Evolutionary conservation across 805 yeast genomes (phyloP).

Genomic region (Clavispora santaluciae): DNA sequence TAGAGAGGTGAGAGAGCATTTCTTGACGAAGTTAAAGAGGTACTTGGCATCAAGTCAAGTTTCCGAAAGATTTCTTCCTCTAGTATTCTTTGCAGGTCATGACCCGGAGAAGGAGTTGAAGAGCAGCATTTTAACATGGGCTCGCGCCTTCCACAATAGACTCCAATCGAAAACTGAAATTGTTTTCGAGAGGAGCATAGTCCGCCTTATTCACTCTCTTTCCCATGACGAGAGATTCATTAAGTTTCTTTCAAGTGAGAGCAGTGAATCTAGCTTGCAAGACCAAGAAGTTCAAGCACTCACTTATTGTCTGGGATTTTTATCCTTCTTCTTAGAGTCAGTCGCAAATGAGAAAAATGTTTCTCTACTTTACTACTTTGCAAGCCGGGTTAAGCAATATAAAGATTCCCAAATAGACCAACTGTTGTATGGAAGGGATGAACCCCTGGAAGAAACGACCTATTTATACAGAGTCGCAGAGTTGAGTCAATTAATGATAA

Average conservation of each 20-base stretch:
- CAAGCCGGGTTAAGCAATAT: constrained; percentile 76
- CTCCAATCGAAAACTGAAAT: constrained; percentile 33
- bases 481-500: constrained; percentile 60
- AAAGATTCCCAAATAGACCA: constrained; percentile 49
- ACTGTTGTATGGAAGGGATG: constrained; percentile 19
- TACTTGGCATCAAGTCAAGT: constrained; percentile 47
- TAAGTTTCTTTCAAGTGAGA: constrained; percentile 29
- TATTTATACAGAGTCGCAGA: constrained; percentile 68
- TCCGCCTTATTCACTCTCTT: constrained; percentile 62
- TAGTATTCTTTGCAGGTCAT: constrained; percentile 68
- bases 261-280: constrained; percentile 6
- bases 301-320: constrained; percentile 52
- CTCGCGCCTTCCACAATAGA: constrained; percentile 50
- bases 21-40: constrained; percentile 47
- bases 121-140: constrained; percentile 61
- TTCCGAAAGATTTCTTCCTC: constrained; percentile 61
- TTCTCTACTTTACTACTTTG: constrained; percentile 67
- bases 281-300: constrained; percentile 30
- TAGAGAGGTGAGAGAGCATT: constrained; percentile 48
- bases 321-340: constrained; percentile 54
- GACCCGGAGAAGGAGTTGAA: constrained; percentile 59
- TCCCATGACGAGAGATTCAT: constrained; percentile 71
- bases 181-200: constrained; percentile 60
- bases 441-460: constrained; percentile 20
- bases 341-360: constrained; percentile 64